These are phyloP conservation scores for Fusarium sp. DNA, from an alignment of 2,329 filamentous ascomycete species.

Conservation along the genomic window DNA sequence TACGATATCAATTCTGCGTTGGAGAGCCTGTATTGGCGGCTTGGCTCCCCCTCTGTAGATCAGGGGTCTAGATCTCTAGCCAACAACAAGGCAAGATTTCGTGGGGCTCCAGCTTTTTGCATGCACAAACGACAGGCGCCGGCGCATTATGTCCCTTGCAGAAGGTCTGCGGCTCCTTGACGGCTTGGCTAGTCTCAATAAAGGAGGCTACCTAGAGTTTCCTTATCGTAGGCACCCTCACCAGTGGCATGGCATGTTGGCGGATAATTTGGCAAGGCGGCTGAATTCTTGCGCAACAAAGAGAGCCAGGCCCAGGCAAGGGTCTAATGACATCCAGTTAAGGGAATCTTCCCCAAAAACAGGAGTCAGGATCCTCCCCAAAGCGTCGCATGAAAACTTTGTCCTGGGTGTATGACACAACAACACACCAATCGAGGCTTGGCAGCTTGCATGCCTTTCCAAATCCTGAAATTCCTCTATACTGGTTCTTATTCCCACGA, in stretches of 20 bases:
- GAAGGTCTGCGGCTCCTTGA: conserved; percentile 42
- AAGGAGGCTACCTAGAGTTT: conserved; percentile 16
- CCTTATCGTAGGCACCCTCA: conserved; percentile 25
- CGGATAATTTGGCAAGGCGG: conserved; percentile 26
- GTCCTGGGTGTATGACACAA: conserved; percentile 24
- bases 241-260: not conserved
- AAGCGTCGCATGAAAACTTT: conserved; percentile 23
- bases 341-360: conserved; percentile 5
- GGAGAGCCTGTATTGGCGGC: conserved; percentile 21
- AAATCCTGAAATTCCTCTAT: conserved; percentile 4
- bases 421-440: conserved; percentile 1
- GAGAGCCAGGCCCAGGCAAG: conserved; percentile 9
- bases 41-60: conserved; percentile 41
- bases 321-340: conserved; percentile 2
- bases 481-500: conserved; percentile 28
- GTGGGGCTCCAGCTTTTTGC: conserved; percentile 47
- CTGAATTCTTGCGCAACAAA: conserved; percentile 15
- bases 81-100: conserved; percentile 39
- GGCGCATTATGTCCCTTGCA: conserved; percentile 43
- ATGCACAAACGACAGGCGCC: conserved; percentile 36
- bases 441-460: conserved; percentile 11
- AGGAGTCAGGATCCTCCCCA: conserved; percentile 2
- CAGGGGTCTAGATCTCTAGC: conserved; percentile 42
- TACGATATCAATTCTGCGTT: conserved; percentile 2
- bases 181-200: conserved; percentile 22